Base-by-base conservation (phyloP, 345 rosid genomes). In the Citrus mangshanensis region DNA sequence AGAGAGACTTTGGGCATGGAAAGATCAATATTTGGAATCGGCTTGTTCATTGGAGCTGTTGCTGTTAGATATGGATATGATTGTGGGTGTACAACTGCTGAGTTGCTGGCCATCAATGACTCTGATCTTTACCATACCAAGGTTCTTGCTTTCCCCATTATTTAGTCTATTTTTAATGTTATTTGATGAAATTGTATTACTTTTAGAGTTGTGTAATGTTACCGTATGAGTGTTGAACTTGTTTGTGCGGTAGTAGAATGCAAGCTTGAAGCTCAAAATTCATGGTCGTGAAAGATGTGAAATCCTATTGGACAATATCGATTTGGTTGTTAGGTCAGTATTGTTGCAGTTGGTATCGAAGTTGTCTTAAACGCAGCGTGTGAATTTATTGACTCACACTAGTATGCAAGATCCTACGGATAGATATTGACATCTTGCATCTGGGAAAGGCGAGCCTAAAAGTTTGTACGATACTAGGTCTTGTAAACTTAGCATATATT, bases 71-170 rank as follows among this genome's bases (percentile, higher is more conserved):
- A 92, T 71, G 98, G 97, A 4, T 92, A 86, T 55, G 97, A 92
- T 65, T 88, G 87, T 82, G 93, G 95, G 22, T 95, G 99, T 79
- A 78, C 81, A 49, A 87, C 74, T 60, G 96, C 98, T 51, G 89
- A 95, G 85, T 87, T 95, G 88, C 96, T 95, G 37, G 99, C 99
- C 75, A 92, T 95, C 85, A 91, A 91, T 70, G 99, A 95, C 82
- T 88, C 98, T 18, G 93, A 93, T 70, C 88, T 93, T 82, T 92
- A 92, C 82, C 99, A 95, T 84, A 78, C 90, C 74, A 95, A 93
- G 97, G 97, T 95, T 73, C 16, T 67, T 82, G 28, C 24, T 27
- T 24, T 68, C 54, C 51, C 64, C 21, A 51, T 77, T 70, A 24
- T 25, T 70, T 6, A 18, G 8, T 4, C 5, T 62, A n/a, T 46